Base-by-base conservation (phyloP, 805 yeast species). In the Tetrapisispora fleetii region DNA sequence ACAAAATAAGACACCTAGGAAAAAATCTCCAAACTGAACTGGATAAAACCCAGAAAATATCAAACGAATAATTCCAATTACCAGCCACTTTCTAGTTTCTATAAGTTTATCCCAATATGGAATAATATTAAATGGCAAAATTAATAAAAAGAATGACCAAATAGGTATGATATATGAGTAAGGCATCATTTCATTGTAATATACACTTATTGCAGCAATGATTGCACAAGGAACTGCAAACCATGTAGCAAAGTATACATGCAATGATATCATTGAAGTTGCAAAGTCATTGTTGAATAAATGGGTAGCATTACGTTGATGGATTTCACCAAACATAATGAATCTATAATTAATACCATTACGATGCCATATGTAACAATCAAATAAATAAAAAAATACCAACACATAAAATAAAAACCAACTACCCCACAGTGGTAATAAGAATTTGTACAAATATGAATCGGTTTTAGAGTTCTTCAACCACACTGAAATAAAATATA, bases 11-110 rank as follows among this genome's bases (percentile, higher is more conserved):
- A 93, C 99, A 21, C 97, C 99, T 43, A 90, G 53, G 62, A 87
- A 88, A 72, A 93, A 91, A 66, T 93, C 99, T 50, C 90, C 76
- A 62, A 93, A 93, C 67, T 91, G 98, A 47, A 93, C 97, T 0
- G 98, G 96, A 59, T 83, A 93, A 37, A 89, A 71, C 0, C 98
- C 98, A 1, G 95, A 83, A 8, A 85, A 71, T 0, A 83, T 27
- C 43, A 93, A 68, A 58, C 99, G 73, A 74, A 90, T 77, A 1
- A 82, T 48, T 0, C 95, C 81, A 13, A 81, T 67, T 17, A 82
- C 69, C 2, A 90, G 57, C 97, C 97, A 93, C 49, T 73, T 73
- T 54, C 97, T 74, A 9, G 95, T 74, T 17, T 77, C 67, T 33
- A 76, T 73, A 16, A 62, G 48, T 43, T 64, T 60, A 44, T 62